A percentile compares a stretch with the other conserved stretches of the same genome.
These are phyloP conservation scores for Medicago ruthenica DNA, from an alignment of 306 rosid genomes.

Conservation along the genomic window DNA sequence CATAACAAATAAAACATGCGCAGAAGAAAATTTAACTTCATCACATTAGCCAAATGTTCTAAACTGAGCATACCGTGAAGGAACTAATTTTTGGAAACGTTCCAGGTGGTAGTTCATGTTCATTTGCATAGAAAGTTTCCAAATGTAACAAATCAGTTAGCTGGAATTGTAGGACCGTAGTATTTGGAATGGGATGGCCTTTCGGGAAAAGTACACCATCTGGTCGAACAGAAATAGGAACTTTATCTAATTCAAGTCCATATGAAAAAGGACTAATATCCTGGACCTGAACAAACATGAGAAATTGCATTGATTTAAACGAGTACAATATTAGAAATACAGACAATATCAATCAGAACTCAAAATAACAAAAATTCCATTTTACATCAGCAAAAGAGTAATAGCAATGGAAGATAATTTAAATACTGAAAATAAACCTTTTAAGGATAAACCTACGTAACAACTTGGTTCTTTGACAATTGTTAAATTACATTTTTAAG, in stretches of 20 bases:
- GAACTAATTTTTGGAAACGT: slow-evolving; percentile 60
- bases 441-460: slow-evolving; percentile 18
- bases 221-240: slow-evolving; percentile 57
- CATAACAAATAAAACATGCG: slow-evolving; percentile 1
- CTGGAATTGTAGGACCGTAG: slow-evolving; percentile 59
- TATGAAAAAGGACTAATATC: slow-evolving; percentile 76
- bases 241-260: slow-evolving; percentile 65
- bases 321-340: slow-evolving; percentile 22
- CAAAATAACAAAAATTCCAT: slow-evolving; percentile 10
- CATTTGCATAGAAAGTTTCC: slow-evolving; percentile 76
- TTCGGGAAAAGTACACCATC: slow-evolving; percentile 68
- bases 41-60: slow-evolving; percentile 29
- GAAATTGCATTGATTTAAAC: slow-evolving; percentile 33
- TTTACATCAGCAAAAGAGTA: slow-evolving; percentile 22
- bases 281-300: slow-evolving; percentile 67
- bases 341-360: slow-evolving; percentile 37
- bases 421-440: slow-evolving; percentile 30
- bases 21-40: slow-evolving; percentile 16
- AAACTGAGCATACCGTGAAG: slow-evolving; percentile 64
- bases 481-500: slow-evolving; percentile 18
- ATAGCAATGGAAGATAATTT: slow-evolving; percentile 11
- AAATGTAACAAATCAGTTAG: slow-evolving; percentile 63
- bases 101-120: slow-evolving; percentile 70
- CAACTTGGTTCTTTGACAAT: slow-evolving; percentile 20
- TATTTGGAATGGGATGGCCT: slow-evolving; percentile 80